A percentile compares a stretch with the other conserved stretches of the same genome.
These are phyloP conservation scores for Chrysosporium keratinophilum DNA, from an alignment of 2,329 filamentous ascomycete species.

Conservation along the genomic window DNA sequence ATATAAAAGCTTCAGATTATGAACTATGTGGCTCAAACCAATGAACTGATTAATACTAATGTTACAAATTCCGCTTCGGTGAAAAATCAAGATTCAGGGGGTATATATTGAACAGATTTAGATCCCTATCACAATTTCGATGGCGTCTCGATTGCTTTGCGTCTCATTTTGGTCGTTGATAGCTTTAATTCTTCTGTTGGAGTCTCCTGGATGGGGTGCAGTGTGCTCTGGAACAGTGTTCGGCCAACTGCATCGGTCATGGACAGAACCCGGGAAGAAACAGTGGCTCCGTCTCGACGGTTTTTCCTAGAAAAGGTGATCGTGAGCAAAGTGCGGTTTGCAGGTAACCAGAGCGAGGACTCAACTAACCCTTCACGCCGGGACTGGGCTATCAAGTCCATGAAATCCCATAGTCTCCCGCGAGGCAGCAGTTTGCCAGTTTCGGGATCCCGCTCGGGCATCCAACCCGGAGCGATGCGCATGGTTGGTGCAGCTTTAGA, in stretches of 20 bases:
- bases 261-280: constrained; percentile 67
- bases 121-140: not conserved
- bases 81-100: not conserved
- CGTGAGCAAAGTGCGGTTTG: not conserved
- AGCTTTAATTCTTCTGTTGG: constrained; percentile 22
- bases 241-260: constrained; percentile 65
- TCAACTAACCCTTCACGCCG: constrained; percentile 60
- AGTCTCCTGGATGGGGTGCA: constrained; percentile 13
- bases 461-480: constrained; percentile 64
- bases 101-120: not conserved
- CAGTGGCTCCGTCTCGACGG: constrained; percentile 80
- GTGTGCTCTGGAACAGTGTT: constrained; percentile 48
- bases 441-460: constrained; percentile 52
- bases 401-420: constrained; percentile 83
- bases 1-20: not conserved
- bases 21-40: not conserved
- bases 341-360: not conserved
- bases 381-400: constrained; percentile 71
- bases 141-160: constrained; percentile 29
- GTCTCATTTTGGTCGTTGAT: constrained; percentile 28
- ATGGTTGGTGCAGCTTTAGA: constrained; percentile 37
- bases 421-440: constrained; percentile 55
- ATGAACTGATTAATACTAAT: not conserved
- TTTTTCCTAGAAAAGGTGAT: constrained; percentile 56
- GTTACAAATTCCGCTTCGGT: not conserved